phyloP scores from a whole-genome alignment of 805 yeast species.

The Barnettozyma populi region DNA sequence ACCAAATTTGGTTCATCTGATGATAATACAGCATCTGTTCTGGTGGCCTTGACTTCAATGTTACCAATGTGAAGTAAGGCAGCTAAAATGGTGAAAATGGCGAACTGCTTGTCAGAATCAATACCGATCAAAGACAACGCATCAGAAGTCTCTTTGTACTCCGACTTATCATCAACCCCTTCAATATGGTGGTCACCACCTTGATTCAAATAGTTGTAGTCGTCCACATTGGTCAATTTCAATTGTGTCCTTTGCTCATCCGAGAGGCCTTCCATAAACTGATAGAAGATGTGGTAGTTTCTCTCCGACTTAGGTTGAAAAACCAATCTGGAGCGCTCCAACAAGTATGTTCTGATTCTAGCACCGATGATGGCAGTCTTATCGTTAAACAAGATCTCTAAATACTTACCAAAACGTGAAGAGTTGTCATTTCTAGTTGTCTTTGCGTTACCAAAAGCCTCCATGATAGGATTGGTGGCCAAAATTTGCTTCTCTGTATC shows the following conservation, averaged over 20 bases:
- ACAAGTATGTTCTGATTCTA: constrained; percentile 81
- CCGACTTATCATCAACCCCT: constrained; percentile 78
- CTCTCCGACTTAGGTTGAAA: constrained; percentile 90
- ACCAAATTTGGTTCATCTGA: constrained; percentile 83
- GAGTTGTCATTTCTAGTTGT: constrained; percentile 97
- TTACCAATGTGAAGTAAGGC: constrained; percentile 92
- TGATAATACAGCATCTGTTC: constrained; percentile 74
- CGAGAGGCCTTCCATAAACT: constrained; percentile 69
- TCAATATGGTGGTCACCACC: constrained; percentile 72
- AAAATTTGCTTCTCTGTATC: constrained; percentile 89
- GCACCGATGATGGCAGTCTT: constrained; percentile 86
- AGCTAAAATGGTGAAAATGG: constrained; percentile 75
- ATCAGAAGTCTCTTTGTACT: constrained; percentile 66
- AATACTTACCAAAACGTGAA: constrained; percentile 93
- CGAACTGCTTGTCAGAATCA: constrained; percentile 46
- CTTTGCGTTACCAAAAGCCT: constrained; percentile 97
- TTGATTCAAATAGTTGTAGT: constrained; percentile 80
- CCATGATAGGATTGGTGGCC: constrained; percentile 96
- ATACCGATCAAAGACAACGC: constrained; percentile 83
- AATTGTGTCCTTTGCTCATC: constrained; percentile 47
- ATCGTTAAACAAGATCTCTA: constrained; percentile 81
- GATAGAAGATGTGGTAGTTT: constrained; percentile 93
- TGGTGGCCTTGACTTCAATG: constrained; percentile 76
- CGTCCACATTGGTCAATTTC: constrained; percentile 58
- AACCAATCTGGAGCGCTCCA: constrained; percentile 91